Evolutionary conservation across 1,284 basidiomycete species (phyloP), one percentile per base, ranked within the genome.

Genomic region (Cutaneotrichosporon sp.): DNA sequence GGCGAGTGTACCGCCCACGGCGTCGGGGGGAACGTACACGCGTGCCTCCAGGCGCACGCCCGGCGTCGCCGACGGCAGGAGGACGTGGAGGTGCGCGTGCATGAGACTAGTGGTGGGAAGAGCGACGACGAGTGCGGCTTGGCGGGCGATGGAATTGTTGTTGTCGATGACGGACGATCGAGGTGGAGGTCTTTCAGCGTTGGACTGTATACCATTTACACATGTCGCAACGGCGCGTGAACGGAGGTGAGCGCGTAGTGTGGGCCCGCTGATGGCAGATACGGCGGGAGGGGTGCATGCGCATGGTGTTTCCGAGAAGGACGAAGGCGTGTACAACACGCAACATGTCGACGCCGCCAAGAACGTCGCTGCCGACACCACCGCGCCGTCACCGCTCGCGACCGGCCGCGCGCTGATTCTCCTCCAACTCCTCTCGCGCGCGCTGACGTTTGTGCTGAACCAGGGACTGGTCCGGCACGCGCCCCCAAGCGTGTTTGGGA

Each of bases 371-470:
- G 35, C n/a, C 23, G 50, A 51, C 35, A 44, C 22, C 40, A 10
- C 37, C 23, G 7, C 35, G 10, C 30, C 40, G 4, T 52, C 44
- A 8, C 44, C 49, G 5, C 34, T 51, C 13, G 33, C 30, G 9
- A 53, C 46, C 1, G 84, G 83, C 14, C 82, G 82, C n/a, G 86
- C 86, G 21, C 81, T 97, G 30, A 84, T 97, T 65, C 82, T 84
- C 26, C 83, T 97, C 12, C 94, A 97, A 68, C 77, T 97, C 40
- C 77, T 86, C 51, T 87, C 90, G 34, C 81, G 94, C 0, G 65
- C 88, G 5, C 80, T 92, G 60, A 97, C 94, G 0, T 97, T 96
- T 67, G 73, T 80, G 5, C 80, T 97, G 44, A 97, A 97, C 72
- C 91, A 97, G 74, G 58, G 61, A 0, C 80, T 97, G 7, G 80